A percentile compares a stretch with the other conserved stretches of the same genome.
phyloP scores from a whole-genome alignment of 202 grass and related monocot species.

The Zizania palustris region DNA sequence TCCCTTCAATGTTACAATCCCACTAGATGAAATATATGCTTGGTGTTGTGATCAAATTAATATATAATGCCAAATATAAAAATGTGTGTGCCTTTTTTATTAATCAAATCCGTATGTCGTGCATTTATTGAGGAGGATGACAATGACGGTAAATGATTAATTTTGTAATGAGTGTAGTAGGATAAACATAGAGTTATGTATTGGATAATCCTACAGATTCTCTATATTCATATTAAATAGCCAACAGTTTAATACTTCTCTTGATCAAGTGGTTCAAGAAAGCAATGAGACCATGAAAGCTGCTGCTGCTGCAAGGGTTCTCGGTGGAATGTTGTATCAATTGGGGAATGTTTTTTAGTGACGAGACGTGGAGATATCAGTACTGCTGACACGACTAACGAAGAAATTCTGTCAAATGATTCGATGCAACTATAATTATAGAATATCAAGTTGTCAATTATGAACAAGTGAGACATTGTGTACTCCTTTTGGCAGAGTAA shows the following conservation, averaged over 20 bases:
- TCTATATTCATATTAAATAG: slow-evolving; percentile 7
- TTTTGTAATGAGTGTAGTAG: neutral
- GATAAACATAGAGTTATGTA: slow-evolving; percentile 5
- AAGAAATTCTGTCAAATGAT: neutral
- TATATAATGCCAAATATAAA: neutral
- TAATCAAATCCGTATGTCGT: neutral
- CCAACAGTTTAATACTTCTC: neutral
- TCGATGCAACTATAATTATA: neutral
- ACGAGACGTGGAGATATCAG: neutral
- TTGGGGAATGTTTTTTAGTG: slow-evolving; percentile 3
- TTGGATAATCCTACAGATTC: slow-evolving; percentile 6
- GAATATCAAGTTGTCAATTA: slow-evolving; percentile 6
- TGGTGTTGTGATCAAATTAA: neutral
- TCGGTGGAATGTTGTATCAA: neutral
- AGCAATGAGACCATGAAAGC: neutral
- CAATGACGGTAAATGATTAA: slow-evolving; percentile 27
- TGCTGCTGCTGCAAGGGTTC: neutral
- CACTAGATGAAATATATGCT: neutral
- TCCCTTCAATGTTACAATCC: neutral
- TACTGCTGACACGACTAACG: neutral
- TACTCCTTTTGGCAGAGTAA: neutral
- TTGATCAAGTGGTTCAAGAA: neutral
- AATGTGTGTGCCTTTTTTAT: neutral
- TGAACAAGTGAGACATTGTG: neutral
- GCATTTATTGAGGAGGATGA: neutral